Evolutionary conservation across 441 rosid genomes (phyloP), one percentile per base, ranked within the genome.

Genomic region (Bocquillonia castaneifolia): DNA sequence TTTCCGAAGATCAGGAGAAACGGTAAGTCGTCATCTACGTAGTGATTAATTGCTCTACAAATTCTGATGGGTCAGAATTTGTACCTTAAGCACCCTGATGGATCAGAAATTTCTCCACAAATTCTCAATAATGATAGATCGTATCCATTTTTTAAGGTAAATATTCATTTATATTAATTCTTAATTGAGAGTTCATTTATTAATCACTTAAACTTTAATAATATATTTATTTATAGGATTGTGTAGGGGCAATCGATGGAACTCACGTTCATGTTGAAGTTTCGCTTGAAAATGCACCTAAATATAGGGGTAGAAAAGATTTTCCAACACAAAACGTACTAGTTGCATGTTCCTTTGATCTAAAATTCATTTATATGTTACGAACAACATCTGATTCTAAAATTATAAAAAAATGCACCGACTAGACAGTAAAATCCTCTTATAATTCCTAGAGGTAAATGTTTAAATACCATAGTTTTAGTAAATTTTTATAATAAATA

Each of bases 361-460:
- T 59, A 9, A 59, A 59, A 37, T 20, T 59, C 23, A 59, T 31
- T 0, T 59, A 37, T 37, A 2, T 59, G 0, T 18, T 59, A 9
- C 3, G 63, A n/a, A 36, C 10, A 12, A 1, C 48, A 18, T 37
- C 25, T 8, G 31, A 59, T 66, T 66, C 48, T 13, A 53, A 48
- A 66, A 66, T 66, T 9, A 29, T 66, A 23, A 52, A 66, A 40
- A 50, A 18, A 36, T 59, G 63, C 63, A 59, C 20, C 37, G 25
- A 36, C 17, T 12, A 20, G 17, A 36, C 1, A n/a, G 37, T 0
- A 36, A 36, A 1, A 5, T 10, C 47, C 18, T 34, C 1, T 59
- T 17, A 32, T n/a, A 59, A 34, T 59, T 22, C 31, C n/a, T 0
- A 0, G 20, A 37, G 31, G 47, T n/a, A 55, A 25, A 0, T 3